phyloP scores from a whole-genome alignment of 352 stramenopile species.

The Pythium oligandrum region DNA sequence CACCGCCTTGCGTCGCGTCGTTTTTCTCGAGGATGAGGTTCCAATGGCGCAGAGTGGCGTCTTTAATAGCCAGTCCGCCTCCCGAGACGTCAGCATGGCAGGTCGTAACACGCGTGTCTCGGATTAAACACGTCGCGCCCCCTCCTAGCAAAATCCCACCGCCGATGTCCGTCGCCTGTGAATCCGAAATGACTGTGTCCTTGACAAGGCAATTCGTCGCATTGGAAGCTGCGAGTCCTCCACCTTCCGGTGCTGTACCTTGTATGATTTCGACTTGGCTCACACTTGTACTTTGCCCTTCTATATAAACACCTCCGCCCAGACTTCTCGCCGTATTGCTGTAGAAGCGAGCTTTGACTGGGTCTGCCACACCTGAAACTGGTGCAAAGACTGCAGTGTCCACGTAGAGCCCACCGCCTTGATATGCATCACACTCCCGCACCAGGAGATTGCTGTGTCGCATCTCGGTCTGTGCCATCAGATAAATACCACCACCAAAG shows the following conservation, averaged over 20 bases:
- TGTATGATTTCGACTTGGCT: constrained; percentile 7
- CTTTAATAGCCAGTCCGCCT: constrained; percentile 10
- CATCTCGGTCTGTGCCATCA: too few relatives aligned
- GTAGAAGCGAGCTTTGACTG: too few relatives aligned
- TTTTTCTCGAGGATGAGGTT: constrained; percentile 12
- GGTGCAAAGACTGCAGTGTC: too few relatives aligned
- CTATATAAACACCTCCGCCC: constrained; percentile 8
- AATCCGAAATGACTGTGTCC: constrained; percentile 5
- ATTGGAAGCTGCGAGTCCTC: constrained; percentile 1
- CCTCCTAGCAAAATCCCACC: constrained; percentile 10
- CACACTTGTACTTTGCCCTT: constrained; percentile 2
- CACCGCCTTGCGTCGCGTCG: neutral
- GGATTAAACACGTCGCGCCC: constrained; percentile 1
- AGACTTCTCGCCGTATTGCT: neutral
- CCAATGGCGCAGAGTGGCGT: constrained; percentile 8
- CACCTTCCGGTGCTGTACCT: constrained; percentile 1
- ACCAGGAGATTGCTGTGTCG: too few relatives aligned
- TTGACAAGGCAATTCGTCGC: constrained; percentile 2
- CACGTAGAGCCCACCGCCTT: too few relatives aligned
- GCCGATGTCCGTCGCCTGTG: constrained; percentile 1
- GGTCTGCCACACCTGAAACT: too few relatives aligned
- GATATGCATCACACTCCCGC: too few relatives aligned
- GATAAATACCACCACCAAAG: too few relatives aligned
- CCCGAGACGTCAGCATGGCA: constrained; percentile 4
- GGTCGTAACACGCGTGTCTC: neutral